These are phyloP conservation scores for Trichoderma sp. DNA, from an alignment of 2,329 filamentous ascomycete genomes.

Conservation along the genomic window DNA sequence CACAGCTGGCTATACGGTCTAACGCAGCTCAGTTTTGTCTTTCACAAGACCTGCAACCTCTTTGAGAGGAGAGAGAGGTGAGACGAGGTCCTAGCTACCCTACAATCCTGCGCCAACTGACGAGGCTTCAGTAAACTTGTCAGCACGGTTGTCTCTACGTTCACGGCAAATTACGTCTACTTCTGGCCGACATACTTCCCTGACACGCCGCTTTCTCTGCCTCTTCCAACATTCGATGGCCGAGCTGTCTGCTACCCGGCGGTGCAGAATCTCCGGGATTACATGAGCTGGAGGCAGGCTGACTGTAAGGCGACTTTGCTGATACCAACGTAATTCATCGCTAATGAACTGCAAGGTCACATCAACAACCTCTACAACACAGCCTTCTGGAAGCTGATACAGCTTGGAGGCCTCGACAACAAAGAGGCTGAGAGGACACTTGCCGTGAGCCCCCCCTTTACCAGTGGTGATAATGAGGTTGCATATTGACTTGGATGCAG, in stretches of 20 bases:
- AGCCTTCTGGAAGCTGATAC: conserved; percentile 88
- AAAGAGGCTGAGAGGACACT: conserved; percentile 81
- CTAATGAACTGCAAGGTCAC: conserved; percentile 62
- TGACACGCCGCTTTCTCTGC: conserved; percentile 67
- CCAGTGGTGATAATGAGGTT: too few species aligned
- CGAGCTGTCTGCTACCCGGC: conserved; percentile 88
- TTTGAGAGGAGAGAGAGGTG: conserved; percentile 85
- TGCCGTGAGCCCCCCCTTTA: conserved; percentile 55
- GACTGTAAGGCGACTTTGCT: conserved; percentile 67
- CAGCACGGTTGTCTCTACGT: conserved; percentile 87
- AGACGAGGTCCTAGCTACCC: not conserved
- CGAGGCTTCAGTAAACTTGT: conserved; percentile 71
- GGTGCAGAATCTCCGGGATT: conserved; percentile 81
- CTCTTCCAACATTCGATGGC: conserved; percentile 89
- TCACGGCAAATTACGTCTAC: conserved; percentile 87
- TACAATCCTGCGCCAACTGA: conserved; percentile 24
- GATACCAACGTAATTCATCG: not conserved
- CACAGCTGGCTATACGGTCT: not conserved
- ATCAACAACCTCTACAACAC: conserved; percentile 99
- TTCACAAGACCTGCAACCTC: conserved; percentile 77
- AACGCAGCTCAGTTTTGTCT: conserved; percentile 69
- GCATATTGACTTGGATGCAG: conserved; percentile 45
- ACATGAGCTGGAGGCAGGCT: conserved; percentile 95
- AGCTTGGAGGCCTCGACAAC: conserved; percentile 72
- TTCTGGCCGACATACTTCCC: conserved; percentile 79